Conservation (phyloP, 345 rosid genomes). For the Barbarea vulgaris region DNA sequence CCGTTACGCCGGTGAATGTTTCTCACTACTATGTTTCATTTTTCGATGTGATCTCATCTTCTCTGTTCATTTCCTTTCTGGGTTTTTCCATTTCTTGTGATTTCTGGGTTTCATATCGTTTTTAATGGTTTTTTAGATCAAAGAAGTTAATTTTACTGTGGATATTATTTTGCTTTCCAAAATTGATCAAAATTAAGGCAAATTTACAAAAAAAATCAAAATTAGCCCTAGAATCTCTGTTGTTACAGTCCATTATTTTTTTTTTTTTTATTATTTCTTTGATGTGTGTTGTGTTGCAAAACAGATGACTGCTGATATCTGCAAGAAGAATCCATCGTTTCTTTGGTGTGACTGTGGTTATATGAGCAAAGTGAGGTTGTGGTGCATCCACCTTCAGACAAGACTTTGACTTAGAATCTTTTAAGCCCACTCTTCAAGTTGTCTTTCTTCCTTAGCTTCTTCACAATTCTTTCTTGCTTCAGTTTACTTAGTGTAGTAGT, state of each 20-base stretch:
- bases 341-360: conserved; percentile 55
- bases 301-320: conserved; percentile 40
- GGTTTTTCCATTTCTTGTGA: conserved; percentile 4
- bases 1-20: not conserved
- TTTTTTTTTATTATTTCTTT: not conserved
- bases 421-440: not conserved
- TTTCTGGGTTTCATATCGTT: conserved; percentile 21
- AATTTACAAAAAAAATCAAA: conserved; percentile 11
- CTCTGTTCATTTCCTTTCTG: not conserved
- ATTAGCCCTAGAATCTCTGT: conserved; percentile 15
- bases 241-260: conserved; percentile 7
- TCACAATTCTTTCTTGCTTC: not conserved
- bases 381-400: conserved; percentile 57
- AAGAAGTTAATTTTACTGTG: not conserved
- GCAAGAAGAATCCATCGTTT: conserved; percentile 42
- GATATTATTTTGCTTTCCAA: not conserved
- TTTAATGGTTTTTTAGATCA: conserved; percentile 2
- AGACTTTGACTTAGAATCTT: conserved; percentile 45
- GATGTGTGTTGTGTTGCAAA: not conserved
- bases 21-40: not conserved
- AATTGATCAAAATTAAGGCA: not conserved
- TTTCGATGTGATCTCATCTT: conserved; percentile 1
- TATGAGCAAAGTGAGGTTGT: conserved; percentile 63
- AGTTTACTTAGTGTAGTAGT: not conserved
- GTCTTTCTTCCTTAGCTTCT: not conserved